A percentile compares a stretch with the other conserved stretches of the same genome.
These are phyloP conservation scores for Plasmodium cynomolgi DNA, from an alignment of 169 alveolate species.

Conservation along the genomic window DNA sequence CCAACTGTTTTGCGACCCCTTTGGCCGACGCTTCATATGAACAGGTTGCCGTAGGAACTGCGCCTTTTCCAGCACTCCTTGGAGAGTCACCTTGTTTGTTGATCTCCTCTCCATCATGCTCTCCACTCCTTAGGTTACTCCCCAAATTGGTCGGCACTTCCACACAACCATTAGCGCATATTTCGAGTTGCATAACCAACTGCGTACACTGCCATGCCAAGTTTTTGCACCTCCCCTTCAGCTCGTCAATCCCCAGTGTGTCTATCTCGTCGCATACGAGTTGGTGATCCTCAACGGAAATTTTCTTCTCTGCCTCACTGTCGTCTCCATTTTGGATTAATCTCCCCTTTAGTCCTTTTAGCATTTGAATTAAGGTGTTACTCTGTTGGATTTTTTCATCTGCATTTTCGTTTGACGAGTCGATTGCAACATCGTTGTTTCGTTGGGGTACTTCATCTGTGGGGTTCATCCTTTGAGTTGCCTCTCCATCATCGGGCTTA, in stretches of 20 bases:
- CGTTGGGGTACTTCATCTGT: too few species aligned
- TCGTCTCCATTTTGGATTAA: background rate
- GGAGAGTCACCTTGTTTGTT: background rate
- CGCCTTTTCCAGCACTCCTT: background rate
- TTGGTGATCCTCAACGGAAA: background rate
- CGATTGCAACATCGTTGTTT: too few species aligned
- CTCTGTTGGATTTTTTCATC: background rate
- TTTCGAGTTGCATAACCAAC: background rate
- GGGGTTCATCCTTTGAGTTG: too few species aligned
- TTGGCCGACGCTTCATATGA: background rate
- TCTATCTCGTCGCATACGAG: background rate
- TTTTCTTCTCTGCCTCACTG: background rate
- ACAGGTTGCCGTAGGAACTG: background rate
- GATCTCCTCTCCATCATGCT: background rate
- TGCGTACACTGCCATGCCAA: conserved; percentile 2
- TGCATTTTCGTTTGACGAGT: background rate
- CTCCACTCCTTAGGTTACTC: background rate
- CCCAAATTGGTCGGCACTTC: background rate
- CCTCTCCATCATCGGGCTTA: background rate
- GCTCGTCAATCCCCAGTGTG: background rate
- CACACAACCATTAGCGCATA: background rate
- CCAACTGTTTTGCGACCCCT: background rate
- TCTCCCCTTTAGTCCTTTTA: background rate
- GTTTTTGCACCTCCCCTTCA: background rate
- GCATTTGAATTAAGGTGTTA: background rate